Percentiles rank a stretch among this genome's conserved stretches.
Conservation (phyloP, 2,329 filamentous ascomycete genomes). For the Aspergillus fumigatiaffinis region DNA sequence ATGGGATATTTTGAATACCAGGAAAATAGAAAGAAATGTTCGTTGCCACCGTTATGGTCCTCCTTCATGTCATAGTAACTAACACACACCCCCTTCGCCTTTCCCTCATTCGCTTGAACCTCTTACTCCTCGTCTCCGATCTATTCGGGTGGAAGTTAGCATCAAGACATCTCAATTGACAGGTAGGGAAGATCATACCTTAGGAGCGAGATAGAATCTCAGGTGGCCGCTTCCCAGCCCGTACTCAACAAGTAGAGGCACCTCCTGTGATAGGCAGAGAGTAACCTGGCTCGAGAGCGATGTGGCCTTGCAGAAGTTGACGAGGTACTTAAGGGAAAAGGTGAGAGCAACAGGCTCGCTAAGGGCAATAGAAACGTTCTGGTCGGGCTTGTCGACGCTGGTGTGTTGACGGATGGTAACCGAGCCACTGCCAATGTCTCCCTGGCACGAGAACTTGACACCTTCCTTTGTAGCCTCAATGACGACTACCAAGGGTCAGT, state of each 20-base stretch:
- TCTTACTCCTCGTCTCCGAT: conserved; percentile 57
- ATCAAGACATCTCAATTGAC: not conserved
- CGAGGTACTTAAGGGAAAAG: conserved; percentile 98
- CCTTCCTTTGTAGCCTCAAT: conserved; percentile 98
- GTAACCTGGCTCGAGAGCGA: conserved; percentile 77
- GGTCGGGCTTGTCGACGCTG: conserved; percentile 81
- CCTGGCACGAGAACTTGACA: conserved; percentile 87
- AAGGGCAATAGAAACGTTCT: conserved; percentile 84
- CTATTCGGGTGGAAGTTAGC: conserved; percentile 38
- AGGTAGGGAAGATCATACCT: conserved; percentile 57
- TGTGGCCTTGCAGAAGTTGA: conserved; percentile 99
- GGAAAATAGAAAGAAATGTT: conserved; percentile 21
- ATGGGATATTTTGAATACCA: conserved; percentile 23
- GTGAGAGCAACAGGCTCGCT: conserved; percentile 90
- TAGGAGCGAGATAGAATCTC: conserved; percentile 96
- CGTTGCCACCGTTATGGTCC: conserved; percentile 49
- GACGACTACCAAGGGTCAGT: conserved; percentile 59
- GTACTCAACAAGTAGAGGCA: conserved; percentile 95
- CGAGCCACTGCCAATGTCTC: conserved; percentile 93
- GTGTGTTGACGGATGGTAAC: conserved; percentile 87
- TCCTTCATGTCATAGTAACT: conserved; percentile 27
- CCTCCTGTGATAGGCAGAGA: conserved; percentile 92
- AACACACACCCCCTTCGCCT: conserved; percentile 22
- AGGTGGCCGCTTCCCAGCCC: conserved; percentile 78
- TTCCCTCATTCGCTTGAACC: conserved; percentile 12